Percentiles rank a stretch among this genome's conserved stretches.
phyloP scores from a whole-genome alignment of 257 asterid genomes.

The Rubia yunnanensis region DNA sequence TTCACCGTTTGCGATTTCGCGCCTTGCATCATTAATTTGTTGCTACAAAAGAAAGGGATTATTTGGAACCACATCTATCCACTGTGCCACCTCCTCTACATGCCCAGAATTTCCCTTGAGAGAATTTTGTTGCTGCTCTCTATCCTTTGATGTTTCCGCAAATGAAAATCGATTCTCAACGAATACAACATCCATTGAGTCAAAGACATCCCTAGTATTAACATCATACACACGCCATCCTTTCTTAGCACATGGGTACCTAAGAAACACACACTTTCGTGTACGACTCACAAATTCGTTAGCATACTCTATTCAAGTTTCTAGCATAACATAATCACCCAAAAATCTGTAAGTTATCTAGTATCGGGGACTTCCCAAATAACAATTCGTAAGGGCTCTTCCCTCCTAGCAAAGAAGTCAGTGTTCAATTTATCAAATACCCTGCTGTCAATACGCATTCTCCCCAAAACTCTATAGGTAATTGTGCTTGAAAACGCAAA shows the following conservation, averaged over 20 bases:
- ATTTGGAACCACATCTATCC: neutral
- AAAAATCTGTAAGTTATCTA: no score
- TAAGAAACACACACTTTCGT: neutral
- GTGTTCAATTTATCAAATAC: neutral
- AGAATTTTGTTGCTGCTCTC: no score
- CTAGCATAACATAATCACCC: no score
- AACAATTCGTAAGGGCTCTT: neutral
- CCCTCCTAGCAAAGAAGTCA: neutral
- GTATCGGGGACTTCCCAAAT: neutral
- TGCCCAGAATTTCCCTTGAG: no score
- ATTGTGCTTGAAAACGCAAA: no score
- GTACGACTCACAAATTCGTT: no score
- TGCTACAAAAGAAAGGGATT: no score
- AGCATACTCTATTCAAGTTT: no score
- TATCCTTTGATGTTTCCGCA: neutral
- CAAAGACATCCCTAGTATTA: neutral
- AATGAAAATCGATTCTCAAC: neutral
- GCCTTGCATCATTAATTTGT: no score
- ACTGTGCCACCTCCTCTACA: neutral
- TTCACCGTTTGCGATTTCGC: no score
- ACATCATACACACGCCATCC: neutral
- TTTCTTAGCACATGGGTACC: neutral
- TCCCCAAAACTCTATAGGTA: no score
- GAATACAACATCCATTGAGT: neutral
- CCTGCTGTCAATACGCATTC: no score